These are phyloP conservation scores for Barbarea vulgaris DNA, from an alignment of 345 rosid genomes.

Conservation along the genomic window DNA sequence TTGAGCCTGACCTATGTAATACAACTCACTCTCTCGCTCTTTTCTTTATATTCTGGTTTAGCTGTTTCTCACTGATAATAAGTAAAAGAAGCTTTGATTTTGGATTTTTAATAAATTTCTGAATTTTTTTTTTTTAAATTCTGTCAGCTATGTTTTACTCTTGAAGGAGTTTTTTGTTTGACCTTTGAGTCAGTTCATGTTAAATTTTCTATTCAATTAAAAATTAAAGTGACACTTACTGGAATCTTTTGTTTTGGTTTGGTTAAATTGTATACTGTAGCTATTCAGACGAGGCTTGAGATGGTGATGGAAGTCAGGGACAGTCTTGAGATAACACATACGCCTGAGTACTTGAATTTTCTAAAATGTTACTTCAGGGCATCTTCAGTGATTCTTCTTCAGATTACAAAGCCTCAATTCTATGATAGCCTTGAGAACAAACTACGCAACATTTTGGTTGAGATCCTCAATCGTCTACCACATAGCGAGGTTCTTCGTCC, in stretches of 20 bases:
- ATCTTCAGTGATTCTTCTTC: slow-evolving; percentile 67
- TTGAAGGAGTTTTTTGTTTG: background rate
- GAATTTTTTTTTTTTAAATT: background rate
- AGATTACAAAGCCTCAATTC: slow-evolving; percentile 87
- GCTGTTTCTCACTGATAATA: slow-evolving; percentile 1
- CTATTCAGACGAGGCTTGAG: slow-evolving; percentile 70
- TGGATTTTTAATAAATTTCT: background rate
- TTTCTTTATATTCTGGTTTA: background rate
- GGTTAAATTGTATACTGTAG: slow-evolving; percentile 47
- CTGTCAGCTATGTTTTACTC: background rate
- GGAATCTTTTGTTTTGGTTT: slow-evolving; percentile 13
- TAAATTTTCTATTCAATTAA: background rate
- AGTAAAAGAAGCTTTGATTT: background rate
- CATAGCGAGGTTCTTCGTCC: slow-evolving; percentile 99
- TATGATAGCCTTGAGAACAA: slow-evolving; percentile 85
- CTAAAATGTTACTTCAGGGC: slow-evolving; percentile 90
- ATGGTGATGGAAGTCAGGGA: slow-evolving; percentile 92
- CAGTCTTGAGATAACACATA: slow-evolving; percentile 92
- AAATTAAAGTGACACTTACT: background rate
- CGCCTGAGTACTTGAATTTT: slow-evolving; percentile 90
- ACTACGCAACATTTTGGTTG: slow-evolving; percentile 82
- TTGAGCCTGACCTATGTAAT: slow-evolving; percentile 77
- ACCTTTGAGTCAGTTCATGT: background rate
- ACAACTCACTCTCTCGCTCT: background rate
- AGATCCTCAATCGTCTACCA: slow-evolving; percentile 90